Percentiles rank a stretch among this genome's conserved stretches.
These are phyloP conservation scores for Boeremia exigua DNA, from an alignment of 2,329 filamentous ascomycete genomes.

Conservation along the genomic window DNA sequence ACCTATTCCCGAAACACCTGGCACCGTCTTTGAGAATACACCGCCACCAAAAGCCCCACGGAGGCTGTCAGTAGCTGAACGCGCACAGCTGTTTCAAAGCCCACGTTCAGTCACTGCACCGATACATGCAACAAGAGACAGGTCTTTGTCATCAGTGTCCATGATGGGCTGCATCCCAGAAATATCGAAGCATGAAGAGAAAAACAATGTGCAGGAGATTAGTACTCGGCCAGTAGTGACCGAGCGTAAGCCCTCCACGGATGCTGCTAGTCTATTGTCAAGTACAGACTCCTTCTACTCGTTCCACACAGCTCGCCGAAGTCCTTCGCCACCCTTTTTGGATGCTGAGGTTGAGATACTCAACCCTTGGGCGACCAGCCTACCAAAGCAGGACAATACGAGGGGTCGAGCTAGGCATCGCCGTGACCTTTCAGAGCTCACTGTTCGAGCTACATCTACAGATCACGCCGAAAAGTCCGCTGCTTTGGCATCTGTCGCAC, in stretches of 20 bases:
- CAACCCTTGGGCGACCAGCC: constrained; percentile 37
- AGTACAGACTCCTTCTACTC: constrained; percentile 49
- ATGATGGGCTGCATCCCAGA: constrained; percentile 31
- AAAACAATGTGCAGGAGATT: neutral
- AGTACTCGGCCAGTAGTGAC: constrained; percentile 19
- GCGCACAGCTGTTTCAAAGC: constrained; percentile 40
- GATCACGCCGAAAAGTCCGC: constrained; percentile 21
- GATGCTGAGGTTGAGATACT: constrained; percentile 38
- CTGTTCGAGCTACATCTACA: constrained; percentile 35
- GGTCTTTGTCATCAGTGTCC: constrained; percentile 21
- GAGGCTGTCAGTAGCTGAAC: constrained; percentile 38
- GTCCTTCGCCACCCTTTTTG: constrained; percentile 27
- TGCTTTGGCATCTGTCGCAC: constrained; percentile 32
- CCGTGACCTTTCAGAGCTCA: constrained; percentile 46
- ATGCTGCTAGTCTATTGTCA: constrained; percentile 43
- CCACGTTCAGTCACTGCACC: constrained; percentile 39
- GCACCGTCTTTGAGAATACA: constrained; percentile 24
- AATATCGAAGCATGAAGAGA: constrained; percentile 17
- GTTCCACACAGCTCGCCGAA: constrained; percentile 32
- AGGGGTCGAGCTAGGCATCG: constrained; percentile 43
- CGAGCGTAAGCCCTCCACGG: constrained; percentile 32
- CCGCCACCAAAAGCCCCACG: constrained; percentile 22
- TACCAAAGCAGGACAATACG: constrained; percentile 19
- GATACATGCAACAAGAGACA: constrained; percentile 10
- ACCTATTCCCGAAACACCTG: constrained; percentile 29